A percentile compares a stretch with the other conserved stretches of the same genome.
Conservation (phyloP, 2,329 filamentous ascomycete genomes). For the Trichoderma aggressivum region DNA sequence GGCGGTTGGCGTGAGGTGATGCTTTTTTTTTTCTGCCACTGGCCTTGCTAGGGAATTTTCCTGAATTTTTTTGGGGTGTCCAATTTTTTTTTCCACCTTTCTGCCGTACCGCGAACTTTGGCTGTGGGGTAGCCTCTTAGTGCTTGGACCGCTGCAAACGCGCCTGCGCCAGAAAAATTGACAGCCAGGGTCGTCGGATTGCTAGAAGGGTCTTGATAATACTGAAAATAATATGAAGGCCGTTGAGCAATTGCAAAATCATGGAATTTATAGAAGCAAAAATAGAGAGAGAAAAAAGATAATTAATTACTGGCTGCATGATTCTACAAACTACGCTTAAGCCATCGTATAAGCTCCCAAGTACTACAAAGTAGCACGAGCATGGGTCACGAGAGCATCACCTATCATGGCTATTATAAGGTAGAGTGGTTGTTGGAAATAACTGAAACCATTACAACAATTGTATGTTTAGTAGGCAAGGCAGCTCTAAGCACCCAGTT, state of each 20-base stretch:
- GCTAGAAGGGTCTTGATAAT: background rate
- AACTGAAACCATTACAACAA: background rate
- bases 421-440: background rate
- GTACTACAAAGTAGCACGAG: background rate
- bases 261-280: background rate
- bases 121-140: conserved; percentile 16
- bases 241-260: background rate
- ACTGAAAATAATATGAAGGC: background rate
- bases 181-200: background rate
- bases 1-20: conserved; percentile 8
- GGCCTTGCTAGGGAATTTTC: conserved; percentile 11
- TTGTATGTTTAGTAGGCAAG: background rate
- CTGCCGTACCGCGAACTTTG: conserved; percentile 10
- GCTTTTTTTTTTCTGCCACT: conserved; percentile 16
- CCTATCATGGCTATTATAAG: too few species aligned
- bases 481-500: background rate
- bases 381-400: conserved; percentile 1
- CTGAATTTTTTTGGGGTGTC: conserved; percentile 18
- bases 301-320: background rate
- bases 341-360: background rate
- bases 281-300: background rate
- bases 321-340: background rate
- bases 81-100: conserved; percentile 17
- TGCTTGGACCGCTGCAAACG: background rate
- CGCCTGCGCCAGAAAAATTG: background rate